Evolutionary conservation across 441 rosid species (phyloP).

Genomic region (Eutrema salsugineum): DNA sequence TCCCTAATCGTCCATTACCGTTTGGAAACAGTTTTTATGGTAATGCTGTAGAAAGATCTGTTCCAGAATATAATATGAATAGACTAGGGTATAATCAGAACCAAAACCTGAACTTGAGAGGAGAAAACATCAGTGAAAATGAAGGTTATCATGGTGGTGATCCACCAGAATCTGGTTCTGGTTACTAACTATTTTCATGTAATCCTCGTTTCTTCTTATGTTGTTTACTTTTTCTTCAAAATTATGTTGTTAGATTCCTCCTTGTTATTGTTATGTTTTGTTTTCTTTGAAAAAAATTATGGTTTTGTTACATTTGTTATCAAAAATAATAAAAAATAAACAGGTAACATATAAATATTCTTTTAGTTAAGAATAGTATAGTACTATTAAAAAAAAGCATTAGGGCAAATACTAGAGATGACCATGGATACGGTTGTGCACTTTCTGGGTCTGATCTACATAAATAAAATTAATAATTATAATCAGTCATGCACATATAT

Average conservation of each 20-base stretch:
- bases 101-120: background rate
- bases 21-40: background rate
- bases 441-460: background rate
- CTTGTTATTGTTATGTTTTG: background rate
- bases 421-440: background rate
- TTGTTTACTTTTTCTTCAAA: background rate
- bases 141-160: conserved; percentile 1
- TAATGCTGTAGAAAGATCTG: background rate
- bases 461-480: background rate
- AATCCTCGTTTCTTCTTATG: background rate
- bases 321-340: background rate
- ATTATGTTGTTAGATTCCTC: background rate
- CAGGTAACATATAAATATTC: no score
- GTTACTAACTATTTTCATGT: background rate
- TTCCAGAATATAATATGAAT: background rate
- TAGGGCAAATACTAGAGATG: background rate
- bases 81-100: background rate
- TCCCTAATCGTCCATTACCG: background rate
- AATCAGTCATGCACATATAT: background rate
- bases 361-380: no score
- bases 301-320: background rate
- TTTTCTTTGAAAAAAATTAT: background rate
- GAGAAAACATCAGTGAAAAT: background rate
- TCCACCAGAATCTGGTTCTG: background rate
- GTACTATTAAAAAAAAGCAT: no score